Conservation (phyloP, 495 filamentous ascomycete species). For the Cercophora sp. region DNA sequence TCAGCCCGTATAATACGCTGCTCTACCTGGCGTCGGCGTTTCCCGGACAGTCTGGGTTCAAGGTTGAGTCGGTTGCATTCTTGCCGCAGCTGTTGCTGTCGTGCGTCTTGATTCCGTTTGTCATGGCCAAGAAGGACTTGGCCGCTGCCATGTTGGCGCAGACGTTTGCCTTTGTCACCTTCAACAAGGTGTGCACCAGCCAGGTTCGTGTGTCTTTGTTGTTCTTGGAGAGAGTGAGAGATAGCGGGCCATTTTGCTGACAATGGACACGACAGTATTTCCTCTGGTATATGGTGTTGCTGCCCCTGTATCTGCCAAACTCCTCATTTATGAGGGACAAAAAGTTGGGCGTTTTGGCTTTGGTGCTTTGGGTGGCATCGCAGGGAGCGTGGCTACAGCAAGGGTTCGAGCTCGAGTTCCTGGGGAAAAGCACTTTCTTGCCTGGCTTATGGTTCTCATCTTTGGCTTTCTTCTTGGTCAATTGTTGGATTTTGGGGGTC, state of each 20-base stretch:
- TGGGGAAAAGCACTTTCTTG: conserved; percentile 78
- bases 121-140: conserved; percentile 77
- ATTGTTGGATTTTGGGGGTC: conserved; percentile 80
- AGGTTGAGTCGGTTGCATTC: conserved; percentile 79
- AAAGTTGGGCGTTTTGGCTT: conserved; percentile 56
- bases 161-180: conserved; percentile 94
- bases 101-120: conserved; percentile 69
- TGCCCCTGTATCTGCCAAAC: conserved; percentile 82
- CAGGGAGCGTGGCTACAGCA: conserved; percentile 85
- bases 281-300: conserved; percentile 91
- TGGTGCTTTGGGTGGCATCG: conserved; percentile 65
- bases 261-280: conserved; percentile 72
- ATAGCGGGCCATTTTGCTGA: too few species aligned
- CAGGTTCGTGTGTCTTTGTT: conserved; percentile 56
- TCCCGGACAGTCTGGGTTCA: conserved; percentile 30
- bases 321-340: conserved; percentile 65
- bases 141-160: conserved; percentile 93
- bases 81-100: conserved; percentile 79
- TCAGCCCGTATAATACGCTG: conserved; percentile 90
- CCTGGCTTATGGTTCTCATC: conserved; percentile 75
- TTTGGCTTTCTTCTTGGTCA: conserved; percentile 76
- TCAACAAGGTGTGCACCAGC: conserved; percentile 97
- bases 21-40: conserved; percentile 76
- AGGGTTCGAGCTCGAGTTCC: conserved; percentile 82
- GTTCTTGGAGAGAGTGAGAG: background rate